Evolutionary conservation across 257 asterid species (phyloP).

Genomic region (Rauvolfia tetraphylla): DNA sequence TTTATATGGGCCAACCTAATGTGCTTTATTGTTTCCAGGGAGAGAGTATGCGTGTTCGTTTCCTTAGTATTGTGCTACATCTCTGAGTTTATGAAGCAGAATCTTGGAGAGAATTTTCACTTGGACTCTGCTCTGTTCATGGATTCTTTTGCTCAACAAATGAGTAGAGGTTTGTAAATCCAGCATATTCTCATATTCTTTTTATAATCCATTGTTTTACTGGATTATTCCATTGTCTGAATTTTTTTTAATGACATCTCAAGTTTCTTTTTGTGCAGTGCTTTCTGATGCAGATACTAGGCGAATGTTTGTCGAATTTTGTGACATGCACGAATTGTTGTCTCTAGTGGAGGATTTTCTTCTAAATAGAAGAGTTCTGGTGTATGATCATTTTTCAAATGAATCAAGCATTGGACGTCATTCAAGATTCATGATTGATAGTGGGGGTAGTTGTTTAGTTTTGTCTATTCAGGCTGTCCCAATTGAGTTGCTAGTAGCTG

Average conservation of each 20-base stretch:
- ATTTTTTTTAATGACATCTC: constrained; percentile 4
- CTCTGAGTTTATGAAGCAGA: constrained; percentile 38
- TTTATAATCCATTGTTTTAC: not conserved
- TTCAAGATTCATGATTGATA: constrained; percentile 37
- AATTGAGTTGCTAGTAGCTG: constrained; percentile 48
- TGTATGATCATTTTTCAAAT: constrained; percentile 32
- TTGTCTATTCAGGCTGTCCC: constrained; percentile 54
- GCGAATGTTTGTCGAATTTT: constrained; percentile 46
- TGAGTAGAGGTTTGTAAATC: constrained; percentile 47
- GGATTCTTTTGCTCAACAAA: constrained; percentile 36
- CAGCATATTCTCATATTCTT: constrained; percentile 7
- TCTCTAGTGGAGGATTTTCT: constrained; percentile 64
- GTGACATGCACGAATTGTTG: constrained; percentile 53
- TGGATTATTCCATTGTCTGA: not conserved
- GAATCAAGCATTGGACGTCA: constrained; percentile 21
- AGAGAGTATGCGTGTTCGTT: constrained; percentile 61
- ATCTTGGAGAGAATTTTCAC: constrained; percentile 25
- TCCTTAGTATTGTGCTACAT: constrained; percentile 53
- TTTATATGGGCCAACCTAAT: not conserved
- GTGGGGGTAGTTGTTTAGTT: constrained; percentile 33
- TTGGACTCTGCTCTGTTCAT: constrained; percentile 35
- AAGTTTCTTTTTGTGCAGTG: constrained; percentile 44
- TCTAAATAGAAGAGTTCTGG: constrained; percentile 46
- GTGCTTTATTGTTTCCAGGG: constrained; percentile 50
- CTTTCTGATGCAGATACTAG: constrained; percentile 45